Percentiles rank a stretch among this genome's conserved stretches.
Evolutionary conservation across 2,329 filamentous ascomycete species (phyloP).

Genomic region (Aureobasidium sp.): DNA sequence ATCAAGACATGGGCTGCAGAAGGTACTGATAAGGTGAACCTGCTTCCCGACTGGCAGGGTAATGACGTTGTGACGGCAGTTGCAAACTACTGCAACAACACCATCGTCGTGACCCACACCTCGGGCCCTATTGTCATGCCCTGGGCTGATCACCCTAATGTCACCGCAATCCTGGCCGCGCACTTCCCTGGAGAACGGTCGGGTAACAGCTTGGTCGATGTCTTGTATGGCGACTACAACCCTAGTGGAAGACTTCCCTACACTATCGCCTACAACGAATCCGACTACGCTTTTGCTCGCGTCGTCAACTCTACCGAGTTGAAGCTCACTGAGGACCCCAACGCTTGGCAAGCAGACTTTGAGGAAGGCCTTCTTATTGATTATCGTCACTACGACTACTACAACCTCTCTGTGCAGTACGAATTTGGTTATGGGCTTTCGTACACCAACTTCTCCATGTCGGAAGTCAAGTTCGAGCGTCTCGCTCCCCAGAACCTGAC

Average conservation of each 20-base stretch:
- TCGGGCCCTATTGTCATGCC: constrained; percentile 15
- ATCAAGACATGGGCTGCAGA: constrained; percentile 16
- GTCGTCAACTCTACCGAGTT: constrained; percentile 29
- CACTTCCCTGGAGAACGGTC: constrained; percentile 82
- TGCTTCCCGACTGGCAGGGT: constrained; percentile 22
- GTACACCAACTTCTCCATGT: constrained; percentile 37
- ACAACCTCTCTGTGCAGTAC: constrained; percentile 30
- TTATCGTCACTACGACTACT: constrained; percentile 44
- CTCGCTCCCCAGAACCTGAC: constrained; percentile 31
- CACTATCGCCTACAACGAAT: constrained; percentile 65
- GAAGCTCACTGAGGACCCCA: constrained; percentile 25
- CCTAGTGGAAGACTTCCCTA: constrained; percentile 80
- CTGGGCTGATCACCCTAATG: constrained; percentile 26
- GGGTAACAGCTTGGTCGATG: constrained; percentile 69
- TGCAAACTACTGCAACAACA: constrained; percentile 16
- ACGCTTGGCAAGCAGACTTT: constrained; percentile 42
- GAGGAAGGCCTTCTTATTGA: constrained; percentile 46
- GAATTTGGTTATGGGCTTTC: constrained; percentile 40
- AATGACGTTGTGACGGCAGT: constrained; percentile 15
- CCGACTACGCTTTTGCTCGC: constrained; percentile 51
- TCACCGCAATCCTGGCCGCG: constrained; percentile 62
- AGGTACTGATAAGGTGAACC: constrained; percentile 19
- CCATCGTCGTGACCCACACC: constrained; percentile 18
- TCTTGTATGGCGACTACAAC: constrained; percentile 70
- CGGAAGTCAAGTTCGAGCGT: constrained; percentile 39